Evolutionary conservation across 371 early-diverging fungal genomes (phyloP), one percentile per base, ranked within the genome.

Genomic region (Lichtheimia corymbifera): DNA sequence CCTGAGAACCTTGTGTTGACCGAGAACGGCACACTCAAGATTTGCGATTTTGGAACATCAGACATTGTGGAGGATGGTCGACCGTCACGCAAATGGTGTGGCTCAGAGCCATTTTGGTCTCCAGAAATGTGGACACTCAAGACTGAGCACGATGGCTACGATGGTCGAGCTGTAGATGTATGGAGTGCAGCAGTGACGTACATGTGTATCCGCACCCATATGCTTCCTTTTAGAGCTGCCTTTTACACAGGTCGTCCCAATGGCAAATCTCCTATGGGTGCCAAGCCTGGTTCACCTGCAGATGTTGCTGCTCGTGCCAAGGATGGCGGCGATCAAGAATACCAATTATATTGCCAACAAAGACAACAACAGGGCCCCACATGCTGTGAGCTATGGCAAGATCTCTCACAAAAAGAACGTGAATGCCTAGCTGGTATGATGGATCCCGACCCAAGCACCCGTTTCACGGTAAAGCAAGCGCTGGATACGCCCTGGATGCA

Each of bases 11-110:
- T 99, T 30, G 77, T 99, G 1, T 67, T 99, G 57, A 93, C 95
- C 53, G 74, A 72, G 3, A 77, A 79, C n/a, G 88, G 91, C 53
- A 88, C 87, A 4, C 68, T 99, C 52, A 99, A 99, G 79, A 97
- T 98, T 68, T 93, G 97, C 22, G 98, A 99, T 77, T 99, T 97
- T 87, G 97, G 98, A 45, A 94, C 96, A 5, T 91, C 97, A 1
- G 92, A 93, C 43, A 94, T 97, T 2, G 95, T 96, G 72, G 78
- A 74, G 45, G 66, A 67, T n/a, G 59, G 84, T 27, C 90, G 87
- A 67, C 66, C 77, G 52, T 94, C 91, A 49, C 70, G 77, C 57
- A 92, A 93, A 41, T 80, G 93, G 68, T 93, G 93, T 62, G 96
- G 97, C 6, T 89, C 91, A 7, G 90, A 88, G 43, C 94, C 95